These are phyloP conservation scores for Pyrenopolyporus hunteri DNA, from an alignment of 495 filamentous ascomycete genomes.

Conservation along the genomic window DNA sequence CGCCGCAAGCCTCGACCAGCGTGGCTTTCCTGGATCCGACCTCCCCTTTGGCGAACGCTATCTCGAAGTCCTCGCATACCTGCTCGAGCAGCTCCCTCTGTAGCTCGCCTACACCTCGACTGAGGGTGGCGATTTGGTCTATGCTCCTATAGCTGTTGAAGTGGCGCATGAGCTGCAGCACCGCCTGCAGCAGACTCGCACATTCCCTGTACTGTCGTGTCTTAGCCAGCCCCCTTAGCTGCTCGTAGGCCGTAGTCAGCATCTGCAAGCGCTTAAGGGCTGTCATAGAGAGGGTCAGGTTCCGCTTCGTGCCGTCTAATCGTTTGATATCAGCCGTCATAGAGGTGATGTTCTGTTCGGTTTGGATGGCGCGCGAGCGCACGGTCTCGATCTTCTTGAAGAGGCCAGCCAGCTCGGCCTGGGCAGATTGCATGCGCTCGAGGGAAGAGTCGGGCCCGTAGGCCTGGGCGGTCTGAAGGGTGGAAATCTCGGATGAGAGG, in stretches of 20 bases:
- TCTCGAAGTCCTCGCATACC: slow-evolving; percentile 97
- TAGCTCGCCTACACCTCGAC: slow-evolving; percentile 90
- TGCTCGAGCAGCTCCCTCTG: slow-evolving; percentile 95
- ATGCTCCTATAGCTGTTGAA: slow-evolving; percentile 98
- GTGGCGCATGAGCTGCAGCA: slow-evolving; percentile 97
- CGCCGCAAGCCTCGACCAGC: slow-evolving; percentile 84
- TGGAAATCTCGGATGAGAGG: slow-evolving; percentile 78
- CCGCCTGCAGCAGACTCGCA: slow-evolving; percentile 90
- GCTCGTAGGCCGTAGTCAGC: slow-evolving; percentile 97
- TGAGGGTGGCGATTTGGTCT: slow-evolving; percentile 94
- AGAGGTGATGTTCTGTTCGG: slow-evolving; percentile 93
- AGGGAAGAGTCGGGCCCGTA: slow-evolving; percentile 87
- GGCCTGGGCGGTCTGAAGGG: slow-evolving; percentile 79
- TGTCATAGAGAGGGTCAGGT: slow-evolving; percentile 97
- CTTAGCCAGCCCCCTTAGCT: slow-evolving; percentile 82
- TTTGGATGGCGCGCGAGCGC: slow-evolving; percentile 84
- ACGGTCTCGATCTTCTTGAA: slow-evolving; percentile 97
- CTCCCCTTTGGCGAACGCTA: slow-evolving; percentile 90
- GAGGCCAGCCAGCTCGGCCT: slow-evolving; percentile 84
- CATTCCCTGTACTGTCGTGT: slow-evolving; percentile 95
- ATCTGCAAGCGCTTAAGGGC: slow-evolving; percentile 97
- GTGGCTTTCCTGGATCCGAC: slow-evolving; percentile 70
- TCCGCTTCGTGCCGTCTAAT: slow-evolving; percentile 93
- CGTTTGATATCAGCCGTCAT: slow-evolving; percentile 99
- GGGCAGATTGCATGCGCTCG: slow-evolving; percentile 85